A percentile compares a stretch with the other conserved stretches of the same genome.
Evolutionary conservation across 139 green algal species (phyloP).

Genomic region (Chlorella sp.): DNA sequence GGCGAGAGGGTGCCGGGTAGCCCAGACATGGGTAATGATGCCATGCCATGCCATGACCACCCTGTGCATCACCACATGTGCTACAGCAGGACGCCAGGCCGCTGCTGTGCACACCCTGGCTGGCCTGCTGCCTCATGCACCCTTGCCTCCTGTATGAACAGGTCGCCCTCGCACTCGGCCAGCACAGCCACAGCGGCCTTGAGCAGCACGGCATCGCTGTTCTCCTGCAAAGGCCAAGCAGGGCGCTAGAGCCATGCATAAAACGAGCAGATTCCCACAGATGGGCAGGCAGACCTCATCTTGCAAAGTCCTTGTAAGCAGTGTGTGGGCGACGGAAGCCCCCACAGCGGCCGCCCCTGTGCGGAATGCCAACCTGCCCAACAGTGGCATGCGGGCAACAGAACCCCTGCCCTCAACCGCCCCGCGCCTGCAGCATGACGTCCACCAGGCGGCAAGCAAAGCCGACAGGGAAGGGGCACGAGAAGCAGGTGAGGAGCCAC

Average conservation of each 20-base stretch:
- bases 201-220: conserved; percentile 61
- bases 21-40: too few species aligned
- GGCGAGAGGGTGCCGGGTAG: too few species aligned
- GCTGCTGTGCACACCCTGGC: too few species aligned
- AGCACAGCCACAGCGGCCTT: conserved; percentile 72
- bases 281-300: too few species aligned
- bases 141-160: conserved; percentile 60
- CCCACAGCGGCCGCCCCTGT: too few species aligned
- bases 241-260: too few species aligned
- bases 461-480: conserved; percentile 83
- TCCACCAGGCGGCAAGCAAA: conserved; percentile 89
- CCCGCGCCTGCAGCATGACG: conserved; percentile 70
- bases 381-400: too few species aligned
- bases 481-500: conserved; percentile 95
- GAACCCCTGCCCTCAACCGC: not conserved
- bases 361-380: too few species aligned
- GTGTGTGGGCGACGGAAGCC: too few species aligned
- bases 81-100: too few species aligned
- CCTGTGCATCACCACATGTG: not conserved
- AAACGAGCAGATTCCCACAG: too few species aligned
- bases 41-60: not conserved
- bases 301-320: too few species aligned
- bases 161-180: conserved; percentile 61
- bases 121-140: not conserved
- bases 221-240: conserved; percentile 33